Evolutionary conservation across 2,329 filamentous ascomycete genomes (phyloP), one percentile per base, ranked within the genome.

Genomic region (Sclerotinia minor): DNA sequence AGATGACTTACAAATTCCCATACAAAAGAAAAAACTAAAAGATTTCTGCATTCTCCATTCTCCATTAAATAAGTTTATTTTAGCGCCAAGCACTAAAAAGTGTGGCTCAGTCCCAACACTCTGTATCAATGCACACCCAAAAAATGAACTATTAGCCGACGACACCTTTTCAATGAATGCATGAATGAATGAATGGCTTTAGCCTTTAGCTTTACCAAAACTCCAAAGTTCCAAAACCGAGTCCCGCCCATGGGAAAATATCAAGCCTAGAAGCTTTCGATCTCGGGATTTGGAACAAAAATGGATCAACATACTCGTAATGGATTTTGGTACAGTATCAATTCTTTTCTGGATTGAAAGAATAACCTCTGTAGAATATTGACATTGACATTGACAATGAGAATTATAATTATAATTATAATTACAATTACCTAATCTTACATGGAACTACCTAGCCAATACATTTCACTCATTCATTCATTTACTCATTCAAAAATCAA

Each of bases 71-170:
- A 60, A 35, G 19, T 35, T 47, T 32, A 17, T 60, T 50, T 24
- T 61, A 35, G 29, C 32, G 15, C 35, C 1, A 41, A 6, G 45
- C 26, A 29, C 29, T 35, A n/a, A 32, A 21, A 35, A 26, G 17
- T 50, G 45, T 61, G 45, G 45, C 59, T 61, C 26, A 61, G 21
- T 47, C 21, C 44, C 41, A 7, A n/a, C 2, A 15, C 38, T 41
- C 38, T 3, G 9, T 49, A n/a, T 13, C 29, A 49, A 26, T 49
- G 24, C 49, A 35, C 29, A 35, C 29, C 21, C 17, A 17, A 35
- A 50, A 61, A 24, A 13, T 13, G 24, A 24, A 38, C 59, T 61
- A 61, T 38, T 61, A 61, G 59, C 59, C 59, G 59, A 61, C 35
- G 54, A 15, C 45, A 21, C 58, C 21, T 49, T 54, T 24, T 41